Evolutionary conservation across 2,329 filamentous ascomycete species (phyloP).

Genomic region (Teratosphaeria nubilosa): DNA sequence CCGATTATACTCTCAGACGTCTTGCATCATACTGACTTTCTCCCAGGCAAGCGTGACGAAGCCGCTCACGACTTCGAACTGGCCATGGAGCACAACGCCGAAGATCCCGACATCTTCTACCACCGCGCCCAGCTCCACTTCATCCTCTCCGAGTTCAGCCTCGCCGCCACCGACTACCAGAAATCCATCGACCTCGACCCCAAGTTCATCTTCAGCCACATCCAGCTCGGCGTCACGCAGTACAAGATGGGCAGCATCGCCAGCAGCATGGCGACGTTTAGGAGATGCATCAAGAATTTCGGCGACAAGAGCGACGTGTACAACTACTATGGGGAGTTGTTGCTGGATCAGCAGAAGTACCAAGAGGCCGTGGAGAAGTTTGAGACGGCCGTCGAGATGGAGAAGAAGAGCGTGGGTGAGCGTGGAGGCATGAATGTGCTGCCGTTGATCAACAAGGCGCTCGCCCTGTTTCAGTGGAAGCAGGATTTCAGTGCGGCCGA

Average conservation of each 20-base stretch:
- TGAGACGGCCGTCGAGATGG: constrained; percentile 96
- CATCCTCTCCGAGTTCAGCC: constrained; percentile 85
- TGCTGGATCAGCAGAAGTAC: constrained; percentile 94
- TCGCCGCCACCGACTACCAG: constrained; percentile 96
- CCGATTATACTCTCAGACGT: background rate
- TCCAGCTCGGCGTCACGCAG: constrained; percentile 96
- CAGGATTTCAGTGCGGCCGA: constrained; percentile 91
- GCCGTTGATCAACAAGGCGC: constrained; percentile 95
- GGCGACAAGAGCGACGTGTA: constrained; percentile 94
- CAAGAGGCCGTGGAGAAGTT: constrained; percentile 95
- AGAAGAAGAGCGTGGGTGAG: constrained; percentile 60
- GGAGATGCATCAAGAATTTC: constrained; percentile 96
- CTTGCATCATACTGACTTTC: constrained; percentile 22
- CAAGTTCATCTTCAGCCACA: constrained; percentile 98
- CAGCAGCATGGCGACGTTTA: constrained; percentile 97
- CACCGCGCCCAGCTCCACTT: constrained; percentile 97
- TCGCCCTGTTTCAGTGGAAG: constrained; percentile 97
- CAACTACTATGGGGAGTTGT: constrained; percentile 97
- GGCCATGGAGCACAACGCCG: constrained; percentile 72
- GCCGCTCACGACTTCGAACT: constrained; percentile 80
- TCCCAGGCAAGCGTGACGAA: constrained; percentile 65
- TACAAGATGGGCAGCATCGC: constrained; percentile 99
- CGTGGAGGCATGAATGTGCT: constrained; percentile 97
- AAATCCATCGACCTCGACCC: constrained; percentile 96
- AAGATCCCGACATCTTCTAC: constrained; percentile 97